Base-by-base conservation (phyloP, 306 rosid genomes). In the Argentina anserina region DNA sequence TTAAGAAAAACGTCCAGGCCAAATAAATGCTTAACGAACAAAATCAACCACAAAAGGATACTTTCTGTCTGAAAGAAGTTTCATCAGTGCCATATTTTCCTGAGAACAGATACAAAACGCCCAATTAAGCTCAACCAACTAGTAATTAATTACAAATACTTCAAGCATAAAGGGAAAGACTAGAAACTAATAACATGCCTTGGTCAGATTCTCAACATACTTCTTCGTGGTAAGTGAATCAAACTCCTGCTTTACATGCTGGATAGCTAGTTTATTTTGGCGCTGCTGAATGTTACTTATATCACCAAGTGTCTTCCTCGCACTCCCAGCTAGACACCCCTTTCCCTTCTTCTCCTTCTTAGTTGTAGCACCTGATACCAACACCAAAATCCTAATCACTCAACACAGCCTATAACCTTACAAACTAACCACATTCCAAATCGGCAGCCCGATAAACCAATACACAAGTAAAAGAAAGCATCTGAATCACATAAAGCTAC, bases 51-150 rank as follows among this genome's bases (percentile, higher is more conserved):
- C 61, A 9, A 78, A 59, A 82, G 87, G 80, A 87, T 93, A 93
- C 98, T 87, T 83, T 82, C 90, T 85, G 62, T 83, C 89, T 4
- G 82, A 86, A 45, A 93, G 73, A 71, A 78, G 81, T 86, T 85
- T 84, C 85, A 73, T 64, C 73, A 89, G 78, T 45, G 75, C 77
- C 49, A 65, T 75, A 74, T 86, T 93, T 78, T 93, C 98, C 98
- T 93, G 78, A 49, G 45, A 85, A 62, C 76, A 79, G 9, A 71
- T 70, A 52, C 55, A 77, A 17, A 56, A 7, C 3, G 60, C 69
- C 73, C 53, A 56, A 63, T 23, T 10, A 9, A 80, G 42, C 10
- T 60, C 67, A 78, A 74, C 76, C 40, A 21, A 53, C 45, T n/a
- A n/a, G 4, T 14, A 37, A 53, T 69, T 7, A 69, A 37, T 21